Base-by-base conservation (phyloP, 805 yeast genomes). In the Diddensiella santjacobensis region DNA sequence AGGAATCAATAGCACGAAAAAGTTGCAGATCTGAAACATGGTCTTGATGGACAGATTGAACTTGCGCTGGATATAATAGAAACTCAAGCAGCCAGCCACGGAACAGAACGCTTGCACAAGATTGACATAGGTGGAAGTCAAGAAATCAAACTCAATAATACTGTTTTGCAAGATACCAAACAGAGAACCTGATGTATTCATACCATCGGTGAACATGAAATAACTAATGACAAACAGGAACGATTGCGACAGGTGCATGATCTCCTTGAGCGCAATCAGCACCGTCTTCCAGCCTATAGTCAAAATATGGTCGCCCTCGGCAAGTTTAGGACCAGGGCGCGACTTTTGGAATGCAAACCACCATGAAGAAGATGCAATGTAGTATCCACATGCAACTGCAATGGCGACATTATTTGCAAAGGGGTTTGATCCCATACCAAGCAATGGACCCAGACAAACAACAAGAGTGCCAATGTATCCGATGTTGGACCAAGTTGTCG, bases 381-480 rank as follows among this genome's bases (percentile, higher is more conserved):
- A 46, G 45, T 46, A 46, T n/a, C 40, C 39, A 18, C 44, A 46
- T 5, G 49, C 49, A 10, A 46, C 49, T 13, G 49, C 49, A 40
- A 46, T 46, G 3, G 49, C 49, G 11, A 22, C 49, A 30, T 46
- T 46, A 36, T 46, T 46, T 20, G 52, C 52, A 41, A 35, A 44
- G 4, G 43, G 33, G 19, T 40, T 40, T 4, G 40, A 20, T 26
- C 26, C 26, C 49, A 46, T 46, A 11, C 45, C 45, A 8, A 46
- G 20, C 17, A 49, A 40, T 4, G 49, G 49, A 3, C 49, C 49
- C 10, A 46, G 29, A 22, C 49, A 46, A 18, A 49, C 53, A 4
- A 45, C 51, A n/a, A 44, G 48, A 11, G 51, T 44, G 8, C 45
- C 50, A 10, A 49, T 45, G 19, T 41, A 41, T 8, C 53, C 53